A percentile compares a stretch with the other conserved stretches of the same genome.
Evolutionary conservation across 257 asterid species (phyloP).

Genomic region (Solanum medicagineum): DNA sequence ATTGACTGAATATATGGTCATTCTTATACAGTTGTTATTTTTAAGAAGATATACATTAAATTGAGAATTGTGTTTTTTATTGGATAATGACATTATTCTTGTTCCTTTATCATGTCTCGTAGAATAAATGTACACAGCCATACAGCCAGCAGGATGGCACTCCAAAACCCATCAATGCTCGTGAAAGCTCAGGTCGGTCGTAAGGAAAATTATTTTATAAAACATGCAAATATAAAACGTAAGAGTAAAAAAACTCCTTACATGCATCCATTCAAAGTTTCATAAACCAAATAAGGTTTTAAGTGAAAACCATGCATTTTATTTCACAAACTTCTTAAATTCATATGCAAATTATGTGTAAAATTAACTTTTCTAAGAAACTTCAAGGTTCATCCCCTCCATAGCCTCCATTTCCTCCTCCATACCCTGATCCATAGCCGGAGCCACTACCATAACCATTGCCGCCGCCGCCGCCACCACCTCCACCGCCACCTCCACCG

Average conservation of each 20-base stretch:
- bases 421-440: slow-evolving; percentile 23
- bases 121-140: background rate
- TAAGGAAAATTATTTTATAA: background rate
- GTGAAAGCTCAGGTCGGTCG: too few species aligned
- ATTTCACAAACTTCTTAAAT: background rate
- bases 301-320: background rate
- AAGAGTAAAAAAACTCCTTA: background rate
- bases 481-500: accelerated
- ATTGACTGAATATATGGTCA: background rate
- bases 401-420: slow-evolving; percentile 18
- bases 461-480: background rate
- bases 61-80: background rate
- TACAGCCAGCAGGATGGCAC: too few species aligned
- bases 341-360: background rate
- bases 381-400: background rate
- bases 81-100: background rate
- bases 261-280: background rate
- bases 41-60: background rate
- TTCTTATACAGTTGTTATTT: background rate
- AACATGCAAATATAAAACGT: background rate
- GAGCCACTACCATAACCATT: background rate
- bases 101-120: background rate
- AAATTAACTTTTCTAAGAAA: background rate
- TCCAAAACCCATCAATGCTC: too few species aligned
- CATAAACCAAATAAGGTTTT: background rate